Evolutionary conservation across 2,329 filamentous ascomycete genomes (phyloP).

Genomic region (Orbilia ellipsospora): DNA sequence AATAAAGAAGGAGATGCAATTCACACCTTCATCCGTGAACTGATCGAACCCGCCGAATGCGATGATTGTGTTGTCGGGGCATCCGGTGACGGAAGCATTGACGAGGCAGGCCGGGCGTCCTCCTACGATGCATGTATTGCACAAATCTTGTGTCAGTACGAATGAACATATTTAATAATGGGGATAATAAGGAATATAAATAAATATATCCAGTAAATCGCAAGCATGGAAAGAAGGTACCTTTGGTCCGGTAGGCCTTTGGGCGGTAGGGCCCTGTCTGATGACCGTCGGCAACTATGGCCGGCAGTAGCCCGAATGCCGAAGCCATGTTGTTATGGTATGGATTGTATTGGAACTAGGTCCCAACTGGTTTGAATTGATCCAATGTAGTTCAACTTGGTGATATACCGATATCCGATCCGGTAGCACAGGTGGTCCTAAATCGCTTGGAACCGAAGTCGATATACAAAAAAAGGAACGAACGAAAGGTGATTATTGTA

Average conservation of each 20-base stretch:
- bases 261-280: constrained; percentile 32
- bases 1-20: constrained; percentile 8
- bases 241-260: constrained; percentile 44
- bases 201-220: too few species aligned
- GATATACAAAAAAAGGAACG: too few species aligned
- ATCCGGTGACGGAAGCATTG: constrained; percentile 98
- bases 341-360: background rate
- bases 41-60: constrained; percentile 99
- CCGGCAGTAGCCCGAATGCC: constrained; percentile 19
- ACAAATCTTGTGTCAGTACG: constrained; percentile 13
- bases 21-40: constrained; percentile 87
- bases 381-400: too few species aligned
- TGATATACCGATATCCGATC: too few species aligned
- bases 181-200: too few species aligned
- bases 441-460: too few species aligned
- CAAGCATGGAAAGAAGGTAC: constrained; percentile 1
- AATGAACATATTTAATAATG: background rate
- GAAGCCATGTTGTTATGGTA: constrained; percentile 14
- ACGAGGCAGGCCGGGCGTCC: constrained; percentile 88
- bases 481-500: too few species aligned
- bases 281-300: constrained; percentile 1
- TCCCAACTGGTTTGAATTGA: background rate
- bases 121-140: constrained; percentile 38
- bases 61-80: constrained; percentile 96
- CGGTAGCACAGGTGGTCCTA: too few species aligned